Conservation (phyloP, 2,329 filamentous ascomycete species). For the Massarina eburnea region DNA sequence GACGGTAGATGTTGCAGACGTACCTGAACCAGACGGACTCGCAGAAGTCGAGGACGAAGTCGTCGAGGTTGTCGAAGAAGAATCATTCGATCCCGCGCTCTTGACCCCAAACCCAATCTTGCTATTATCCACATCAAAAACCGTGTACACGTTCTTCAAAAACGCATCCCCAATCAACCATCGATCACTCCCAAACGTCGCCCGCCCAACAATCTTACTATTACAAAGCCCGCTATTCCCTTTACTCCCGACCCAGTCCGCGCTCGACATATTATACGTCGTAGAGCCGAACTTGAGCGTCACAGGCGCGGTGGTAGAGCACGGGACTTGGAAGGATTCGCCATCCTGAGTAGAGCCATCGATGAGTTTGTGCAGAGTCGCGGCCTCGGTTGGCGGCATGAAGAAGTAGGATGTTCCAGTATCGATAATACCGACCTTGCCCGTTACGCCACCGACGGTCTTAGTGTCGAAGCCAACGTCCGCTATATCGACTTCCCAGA, state of each 20-base stretch:
- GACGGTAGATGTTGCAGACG: background rate
- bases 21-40: slow-evolving; percentile 6
- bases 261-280: slow-evolving; percentile 65
- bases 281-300: slow-evolving; percentile 69
- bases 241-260: slow-evolving; percentile 68
- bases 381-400: slow-evolving; percentile 67
- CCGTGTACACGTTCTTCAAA: slow-evolving; percentile 84
- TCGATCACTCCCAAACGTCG: slow-evolving; percentile 61
- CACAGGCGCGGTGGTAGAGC: slow-evolving; percentile 63
- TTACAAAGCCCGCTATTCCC: slow-evolving; percentile 47
- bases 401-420: slow-evolving; percentile 82
- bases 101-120: slow-evolving; percentile 58
- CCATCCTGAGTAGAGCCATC: slow-evolving; percentile 61
- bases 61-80: background rate
- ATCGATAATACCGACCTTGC: slow-evolving; percentile 72
- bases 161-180: slow-evolving; percentile 89
- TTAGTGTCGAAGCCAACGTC: slow-evolving; percentile 63
- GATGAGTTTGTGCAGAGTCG: slow-evolving; percentile 67
- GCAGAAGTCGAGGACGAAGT: slow-evolving; percentile 5
- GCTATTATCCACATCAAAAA: slow-evolving; percentile 74
- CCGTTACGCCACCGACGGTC: slow-evolving; percentile 48
- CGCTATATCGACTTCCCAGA: slow-evolving; percentile 74
- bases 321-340: slow-evolving; percentile 71
- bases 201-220: slow-evolving; percentile 74
- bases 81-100: slow-evolving; percentile 6